Percentiles rank a stretch among this genome's conserved stretches.
These are phyloP conservation scores for Phytophthora uliginosa DNA, from an alignment of 352 stramenopile species.

Conservation along the genomic window DNA sequence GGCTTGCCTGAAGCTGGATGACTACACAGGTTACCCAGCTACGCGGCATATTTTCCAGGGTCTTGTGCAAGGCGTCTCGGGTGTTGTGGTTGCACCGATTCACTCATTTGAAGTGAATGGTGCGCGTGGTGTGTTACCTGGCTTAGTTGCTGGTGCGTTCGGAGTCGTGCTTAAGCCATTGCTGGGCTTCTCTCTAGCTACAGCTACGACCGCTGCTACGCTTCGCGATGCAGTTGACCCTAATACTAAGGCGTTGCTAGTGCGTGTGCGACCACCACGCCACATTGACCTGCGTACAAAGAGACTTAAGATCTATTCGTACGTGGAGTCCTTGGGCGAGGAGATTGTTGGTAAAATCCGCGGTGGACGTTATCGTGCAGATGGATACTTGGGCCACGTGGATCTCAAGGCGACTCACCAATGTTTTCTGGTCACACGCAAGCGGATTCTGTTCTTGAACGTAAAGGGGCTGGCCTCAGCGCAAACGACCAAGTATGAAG, in stretches of 20 bases:
- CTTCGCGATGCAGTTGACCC: constrained; percentile 84
- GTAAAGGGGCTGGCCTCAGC: constrained; percentile 54
- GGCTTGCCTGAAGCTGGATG: constrained; percentile 87
- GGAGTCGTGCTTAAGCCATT: constrained; percentile 87
- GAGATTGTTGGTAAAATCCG: constrained; percentile 88
- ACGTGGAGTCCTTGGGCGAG: constrained; percentile 89
- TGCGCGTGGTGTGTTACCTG: constrained; percentile 78
- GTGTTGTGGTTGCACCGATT: constrained; percentile 87
- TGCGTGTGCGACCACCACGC: constrained; percentile 79
- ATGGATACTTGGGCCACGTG: constrained; percentile 88
- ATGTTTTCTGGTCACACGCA: constrained; percentile 86
- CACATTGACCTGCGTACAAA: constrained; percentile 88
- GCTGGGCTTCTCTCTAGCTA: constrained; percentile 80
- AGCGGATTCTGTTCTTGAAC: constrained; percentile 83
- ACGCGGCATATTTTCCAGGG: constrained; percentile 91
- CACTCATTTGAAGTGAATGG: constrained; percentile 86
- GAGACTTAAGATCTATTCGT: constrained; percentile 87
- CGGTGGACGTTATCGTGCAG: constrained; percentile 76
- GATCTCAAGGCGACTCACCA: constrained; percentile 78
- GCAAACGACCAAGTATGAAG: constrained; percentile 74
- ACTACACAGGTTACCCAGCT: constrained; percentile 89
- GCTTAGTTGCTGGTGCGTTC: constrained; percentile 81
- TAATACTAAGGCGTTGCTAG: constrained; percentile 84
- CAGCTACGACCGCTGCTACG: constrained; percentile 74
- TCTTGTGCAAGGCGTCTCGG: constrained; percentile 87